Conservation (phyloP, 192 early-diverging fungal species). For the Chytriomyces confervae region DNA sequence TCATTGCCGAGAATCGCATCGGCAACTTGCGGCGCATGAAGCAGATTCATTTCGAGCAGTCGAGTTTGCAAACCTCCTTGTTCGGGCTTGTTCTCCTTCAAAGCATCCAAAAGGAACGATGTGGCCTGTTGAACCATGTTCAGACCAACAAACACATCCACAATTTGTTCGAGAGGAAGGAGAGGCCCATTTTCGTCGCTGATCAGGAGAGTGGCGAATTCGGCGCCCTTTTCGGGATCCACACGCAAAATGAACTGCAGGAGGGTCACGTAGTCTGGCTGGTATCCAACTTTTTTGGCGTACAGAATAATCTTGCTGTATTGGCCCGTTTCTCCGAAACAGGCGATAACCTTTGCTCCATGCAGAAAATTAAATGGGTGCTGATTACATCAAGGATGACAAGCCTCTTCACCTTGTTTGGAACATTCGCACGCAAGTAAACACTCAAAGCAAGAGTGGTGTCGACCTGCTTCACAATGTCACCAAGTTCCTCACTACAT, state of each 20-base stretch:
- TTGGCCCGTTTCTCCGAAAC: constrained; percentile 95
- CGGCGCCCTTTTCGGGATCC: constrained; percentile 91
- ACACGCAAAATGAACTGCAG: constrained; percentile 89
- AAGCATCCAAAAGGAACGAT: constrained; percentile 92
- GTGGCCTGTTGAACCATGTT: constrained; percentile 97
- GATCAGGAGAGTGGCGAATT: constrained; percentile 88
- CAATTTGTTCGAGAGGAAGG: constrained; percentile 85
- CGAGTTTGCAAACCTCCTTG: constrained; percentile 93
- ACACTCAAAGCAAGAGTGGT: constrained; percentile 90
- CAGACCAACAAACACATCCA: constrained; percentile 89
- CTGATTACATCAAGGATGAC: not conserved
- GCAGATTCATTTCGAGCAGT: constrained; percentile 95
- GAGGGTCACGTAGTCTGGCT: constrained; percentile 88
- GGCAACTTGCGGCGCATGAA: constrained; percentile 97
- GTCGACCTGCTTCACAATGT: constrained; percentile 93
- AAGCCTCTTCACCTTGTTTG: constrained; percentile 72
- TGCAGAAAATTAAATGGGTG: not conserved
- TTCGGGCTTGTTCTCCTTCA: constrained; percentile 91
- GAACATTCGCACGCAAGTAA: constrained; percentile 92
- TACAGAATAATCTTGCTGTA: constrained; percentile 96
- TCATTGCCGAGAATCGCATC: constrained; percentile 97
- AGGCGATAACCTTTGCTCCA: constrained; percentile 72
- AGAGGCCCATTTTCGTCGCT: constrained; percentile 84
- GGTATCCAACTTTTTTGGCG: constrained; percentile 91
- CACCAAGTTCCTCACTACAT: constrained; percentile 98